Evolutionary conservation across 305 asterid species (phyloP).

Genomic region (Fraxinus albicans): DNA sequence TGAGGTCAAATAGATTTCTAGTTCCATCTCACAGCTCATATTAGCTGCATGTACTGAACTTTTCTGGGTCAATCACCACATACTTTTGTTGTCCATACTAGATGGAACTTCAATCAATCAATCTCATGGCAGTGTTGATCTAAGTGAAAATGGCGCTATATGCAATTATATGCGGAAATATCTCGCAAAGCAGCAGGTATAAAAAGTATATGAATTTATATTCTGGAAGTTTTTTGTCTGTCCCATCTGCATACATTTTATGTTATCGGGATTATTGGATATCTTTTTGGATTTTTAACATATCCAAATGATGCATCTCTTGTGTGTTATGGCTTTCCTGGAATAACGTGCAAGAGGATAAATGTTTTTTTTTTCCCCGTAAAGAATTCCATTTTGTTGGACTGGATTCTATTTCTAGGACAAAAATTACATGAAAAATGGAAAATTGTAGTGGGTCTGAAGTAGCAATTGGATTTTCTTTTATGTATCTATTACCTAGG

Average conservation of each 20-base stretch:
- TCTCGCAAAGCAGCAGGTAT: conserved; percentile 86
- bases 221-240: neutral
- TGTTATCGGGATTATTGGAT: neutral
- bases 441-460: neutral
- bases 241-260: neutral
- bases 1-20: neutral
- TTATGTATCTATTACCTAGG: neutral
- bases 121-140: conserved; percentile 47
- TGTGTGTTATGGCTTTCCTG: neutral
- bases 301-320: neutral
- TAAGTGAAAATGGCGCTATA: conserved; percentile 66
- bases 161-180: conserved; percentile 79
- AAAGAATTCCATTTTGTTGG: neutral
- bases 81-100: conserved; percentile 27
- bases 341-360: neutral
- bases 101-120: conserved; percentile 66
- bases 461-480: neutral
- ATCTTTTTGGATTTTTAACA: neutral
- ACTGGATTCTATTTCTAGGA: neutral
- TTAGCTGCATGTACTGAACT: neutral
- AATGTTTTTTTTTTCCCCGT: neutral
- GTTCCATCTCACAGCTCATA: neutral
- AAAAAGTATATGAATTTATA: neutral
- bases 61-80: conserved; percentile 10
- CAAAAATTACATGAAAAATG: neutral